Conservation (phyloP, 208 protist species). For the Angomonas deanei region DNA sequence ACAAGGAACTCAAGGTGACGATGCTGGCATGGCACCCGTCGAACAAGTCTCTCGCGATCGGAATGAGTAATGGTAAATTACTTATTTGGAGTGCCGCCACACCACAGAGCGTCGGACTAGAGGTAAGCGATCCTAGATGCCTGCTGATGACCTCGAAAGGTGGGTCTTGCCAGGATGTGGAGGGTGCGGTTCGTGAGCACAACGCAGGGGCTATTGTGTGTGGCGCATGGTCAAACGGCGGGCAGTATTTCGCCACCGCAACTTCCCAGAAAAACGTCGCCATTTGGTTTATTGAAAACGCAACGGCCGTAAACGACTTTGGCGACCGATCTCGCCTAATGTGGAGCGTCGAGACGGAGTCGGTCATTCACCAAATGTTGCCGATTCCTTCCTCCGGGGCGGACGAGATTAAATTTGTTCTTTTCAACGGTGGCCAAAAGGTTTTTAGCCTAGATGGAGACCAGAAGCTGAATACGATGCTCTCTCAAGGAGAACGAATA, state of each 20-base stretch:
- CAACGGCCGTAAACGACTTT: constrained; percentile 15
- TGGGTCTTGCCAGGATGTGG: constrained; percentile 34
- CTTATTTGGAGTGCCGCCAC: constrained; percentile 52
- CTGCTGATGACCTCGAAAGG: constrained; percentile 31
- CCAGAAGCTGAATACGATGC: constrained; percentile 47
- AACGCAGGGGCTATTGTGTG: constrained; percentile 37
- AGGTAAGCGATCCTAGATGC: constrained; percentile 6
- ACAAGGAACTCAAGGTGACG: constrained; percentile 22
- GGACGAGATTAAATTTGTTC: constrained; percentile 73
- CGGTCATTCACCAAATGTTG: constrained; percentile 33
- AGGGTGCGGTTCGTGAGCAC: constrained; percentile 60
- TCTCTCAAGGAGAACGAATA: constrained; percentile 48
- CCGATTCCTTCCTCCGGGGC: constrained; percentile 20
- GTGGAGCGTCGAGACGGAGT: constrained; percentile 58
- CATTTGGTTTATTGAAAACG: constrained; percentile 46
- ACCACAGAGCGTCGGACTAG: constrained; percentile 22
- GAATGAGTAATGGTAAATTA: constrained; percentile 80
- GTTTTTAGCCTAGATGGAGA: constrained; percentile 59
- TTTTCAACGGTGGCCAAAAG: constrained; percentile 30
- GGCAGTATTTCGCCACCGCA: constrained; percentile 55
- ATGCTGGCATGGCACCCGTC: constrained; percentile 84
- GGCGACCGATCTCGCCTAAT: constrained; percentile 31
- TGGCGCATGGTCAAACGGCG: constrained; percentile 48
- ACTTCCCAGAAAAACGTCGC: constrained; percentile 48
- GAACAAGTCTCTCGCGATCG: constrained; percentile 60